These are phyloP conservation scores for Candida mesenterica DNA, from an alignment of 1,139 yeast species.

Conservation along the genomic window DNA sequence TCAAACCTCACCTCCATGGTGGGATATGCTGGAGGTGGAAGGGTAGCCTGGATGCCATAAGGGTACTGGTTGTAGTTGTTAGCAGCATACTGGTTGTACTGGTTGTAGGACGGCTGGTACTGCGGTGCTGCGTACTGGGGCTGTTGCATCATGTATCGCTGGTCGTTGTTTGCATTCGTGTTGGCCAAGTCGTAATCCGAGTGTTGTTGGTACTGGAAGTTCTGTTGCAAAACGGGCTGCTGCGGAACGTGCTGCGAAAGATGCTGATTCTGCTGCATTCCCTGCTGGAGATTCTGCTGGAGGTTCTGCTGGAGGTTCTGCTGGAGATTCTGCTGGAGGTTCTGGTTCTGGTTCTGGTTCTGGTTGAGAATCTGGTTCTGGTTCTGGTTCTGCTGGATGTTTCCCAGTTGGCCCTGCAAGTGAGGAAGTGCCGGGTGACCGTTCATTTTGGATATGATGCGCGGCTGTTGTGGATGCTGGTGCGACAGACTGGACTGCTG, in stretches of 20 bases:
- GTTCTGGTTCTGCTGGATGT: constrained; percentile 3
- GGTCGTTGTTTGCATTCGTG: constrained; percentile 6
- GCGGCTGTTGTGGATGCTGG: constrained; percentile 11
- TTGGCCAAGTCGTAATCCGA: constrained; percentile 6
- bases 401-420: constrained; percentile 17
- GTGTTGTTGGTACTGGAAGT: constrained; percentile 4
- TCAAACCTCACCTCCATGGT: constrained; percentile 11
- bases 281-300: not conserved
- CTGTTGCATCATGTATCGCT: constrained; percentile 1
- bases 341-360: not conserved
- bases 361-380: not conserved
- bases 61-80: constrained; percentile 11
- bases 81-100: constrained; percentile 8
- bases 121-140: constrained; percentile 4
- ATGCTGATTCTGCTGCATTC: too few relatives aligned
- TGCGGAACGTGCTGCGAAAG: too few relatives aligned
- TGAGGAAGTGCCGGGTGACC: constrained; percentile 9
- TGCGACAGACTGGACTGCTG: constrained; percentile 2
- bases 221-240: constrained; percentile 6
- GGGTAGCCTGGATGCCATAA: constrained; percentile 9
- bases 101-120: constrained; percentile 3
- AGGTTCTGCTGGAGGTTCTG: constrained; percentile 1
- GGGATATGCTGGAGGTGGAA: constrained; percentile 12
- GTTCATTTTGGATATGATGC: constrained; percentile 8
- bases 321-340: constrained; percentile 3